phyloP scores from a whole-genome alignment of 1,284 basidiomycete species.

The Marasmius sp. region DNA sequence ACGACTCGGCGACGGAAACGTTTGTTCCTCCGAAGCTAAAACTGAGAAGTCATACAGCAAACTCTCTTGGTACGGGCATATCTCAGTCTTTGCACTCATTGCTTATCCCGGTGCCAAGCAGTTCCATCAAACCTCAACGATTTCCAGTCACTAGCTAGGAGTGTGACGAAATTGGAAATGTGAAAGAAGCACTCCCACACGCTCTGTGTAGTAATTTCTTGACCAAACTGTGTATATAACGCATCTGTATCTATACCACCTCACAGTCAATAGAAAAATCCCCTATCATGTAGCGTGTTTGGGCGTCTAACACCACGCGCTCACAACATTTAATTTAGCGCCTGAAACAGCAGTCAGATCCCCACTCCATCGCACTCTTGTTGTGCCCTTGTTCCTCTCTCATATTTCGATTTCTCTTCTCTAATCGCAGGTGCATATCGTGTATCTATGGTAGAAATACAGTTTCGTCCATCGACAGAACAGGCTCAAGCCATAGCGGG shows the following conservation, averaged over 20 bases:
- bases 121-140: slow-evolving; percentile 49
- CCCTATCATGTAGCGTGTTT: too few relatives aligned
- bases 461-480: not conserved
- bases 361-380: too few relatives aligned
- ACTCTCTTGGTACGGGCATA: not conserved
- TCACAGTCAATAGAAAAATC: too few relatives aligned
- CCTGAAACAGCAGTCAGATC: too few relatives aligned
- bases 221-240: too few relatives aligned
- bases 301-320: too few relatives aligned
- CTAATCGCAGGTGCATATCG: not conserved
- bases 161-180: slow-evolving; percentile 48
- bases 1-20: slow-evolving; percentile 43
- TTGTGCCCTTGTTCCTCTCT: not conserved
- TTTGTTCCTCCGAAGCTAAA: slow-evolving; percentile 36
- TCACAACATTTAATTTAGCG: too few relatives aligned
- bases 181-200: slow-evolving; percentile 18
- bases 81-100: not conserved
- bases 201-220: too few relatives aligned
- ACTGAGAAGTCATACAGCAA: not conserved
- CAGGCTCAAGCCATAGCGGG: not conserved
- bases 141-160: slow-evolving; percentile 52
- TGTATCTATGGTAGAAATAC: not conserved
- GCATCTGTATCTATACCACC: too few relatives aligned
- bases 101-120: slow-evolving; percentile 15
- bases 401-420: not conserved